Conservation (phyloP, 192 early-diverging fungal species). For the Anaeromyces robustus region DNA sequence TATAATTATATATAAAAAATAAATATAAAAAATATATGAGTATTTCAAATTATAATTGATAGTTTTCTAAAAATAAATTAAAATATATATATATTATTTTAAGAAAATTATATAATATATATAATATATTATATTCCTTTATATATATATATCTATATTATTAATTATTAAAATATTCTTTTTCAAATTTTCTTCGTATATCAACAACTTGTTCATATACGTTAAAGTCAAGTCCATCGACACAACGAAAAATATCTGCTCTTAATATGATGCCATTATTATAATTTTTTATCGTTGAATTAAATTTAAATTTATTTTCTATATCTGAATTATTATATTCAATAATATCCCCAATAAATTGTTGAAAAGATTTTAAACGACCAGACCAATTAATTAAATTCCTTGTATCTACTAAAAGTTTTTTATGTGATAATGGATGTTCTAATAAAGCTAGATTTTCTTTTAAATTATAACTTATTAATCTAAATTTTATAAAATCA, state of each 20-base stretch:
- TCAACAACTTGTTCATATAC: background rate
- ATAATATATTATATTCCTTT: too few relatives aligned
- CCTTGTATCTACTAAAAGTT: background rate
- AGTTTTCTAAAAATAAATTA: too few relatives aligned
- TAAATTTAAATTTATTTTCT: background rate
- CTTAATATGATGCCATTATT: background rate
- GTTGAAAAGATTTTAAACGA: background rate
- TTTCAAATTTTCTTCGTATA: background rate
- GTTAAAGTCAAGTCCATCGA: background rate
- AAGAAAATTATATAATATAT: too few relatives aligned
- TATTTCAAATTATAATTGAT: too few relatives aligned
- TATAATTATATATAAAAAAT: too few relatives aligned
- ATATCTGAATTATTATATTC: background rate
- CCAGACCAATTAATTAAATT: background rate
- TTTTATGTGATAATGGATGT: background rate
- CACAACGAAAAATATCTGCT: background rate
- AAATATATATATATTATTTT: too few relatives aligned
- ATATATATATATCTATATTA: too few relatives aligned
- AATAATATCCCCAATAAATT: background rate
- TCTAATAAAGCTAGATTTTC: background rate
- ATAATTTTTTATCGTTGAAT: background rate
- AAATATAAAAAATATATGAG: too few relatives aligned
- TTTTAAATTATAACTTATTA: background rate
- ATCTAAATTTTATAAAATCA: background rate
- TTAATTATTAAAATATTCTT: background rate